Evolutionary conservation across 805 yeast species (phyloP).

Genomic region (Ogataea dorogensis): DNA sequence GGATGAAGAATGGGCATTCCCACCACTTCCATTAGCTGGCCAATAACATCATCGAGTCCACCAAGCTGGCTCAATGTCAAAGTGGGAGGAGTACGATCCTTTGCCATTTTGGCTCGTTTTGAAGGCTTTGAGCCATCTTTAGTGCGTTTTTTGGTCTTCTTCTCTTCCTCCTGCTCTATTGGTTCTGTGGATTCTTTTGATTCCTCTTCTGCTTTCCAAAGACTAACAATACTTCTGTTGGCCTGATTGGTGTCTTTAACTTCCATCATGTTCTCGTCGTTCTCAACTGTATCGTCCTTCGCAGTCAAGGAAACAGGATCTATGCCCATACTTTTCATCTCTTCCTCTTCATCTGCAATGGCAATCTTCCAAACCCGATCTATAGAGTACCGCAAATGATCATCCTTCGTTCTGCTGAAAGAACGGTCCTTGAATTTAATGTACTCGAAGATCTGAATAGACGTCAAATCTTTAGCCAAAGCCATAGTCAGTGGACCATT

Average conservation of each 20-base stretch:
- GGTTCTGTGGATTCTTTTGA: conserved; percentile 3
- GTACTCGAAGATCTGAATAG: conserved; percentile 51
- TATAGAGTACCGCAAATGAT: conserved; percentile 59
- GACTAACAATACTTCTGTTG: conserved; percentile 71
- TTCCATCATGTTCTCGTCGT: conserved; percentile 53
- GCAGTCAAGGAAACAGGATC: conserved; percentile 19
- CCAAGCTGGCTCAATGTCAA: conserved; percentile 74
- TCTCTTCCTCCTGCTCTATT: conserved; percentile 7
- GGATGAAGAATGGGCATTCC: conserved; percentile 94
- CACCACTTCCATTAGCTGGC: conserved; percentile 83
- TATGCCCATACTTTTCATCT: conserved; percentile 40
- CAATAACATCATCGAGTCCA: conserved; percentile 82
- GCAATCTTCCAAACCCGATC: conserved; percentile 56
- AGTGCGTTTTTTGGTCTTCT: conserved; percentile 47
- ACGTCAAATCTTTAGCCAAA: conserved; percentile 57
- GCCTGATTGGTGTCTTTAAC: conserved; percentile 64
- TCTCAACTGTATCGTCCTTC: conserved; percentile 18
- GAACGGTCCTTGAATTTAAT: conserved; percentile 66
- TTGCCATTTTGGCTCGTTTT: conserved; percentile 37
- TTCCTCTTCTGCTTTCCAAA: conserved; percentile 53
- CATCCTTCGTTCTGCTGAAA: conserved; percentile 67
- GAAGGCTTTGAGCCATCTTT: conserved; percentile 32
- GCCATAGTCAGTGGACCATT: conserved; percentile 45
- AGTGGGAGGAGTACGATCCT: conserved; percentile 69
- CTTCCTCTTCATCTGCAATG: conserved; percentile 60